Evolutionary conservation across 371 early-diverging fungal genomes (phyloP).

Genomic region (Funneliformis caledonium): DNA sequence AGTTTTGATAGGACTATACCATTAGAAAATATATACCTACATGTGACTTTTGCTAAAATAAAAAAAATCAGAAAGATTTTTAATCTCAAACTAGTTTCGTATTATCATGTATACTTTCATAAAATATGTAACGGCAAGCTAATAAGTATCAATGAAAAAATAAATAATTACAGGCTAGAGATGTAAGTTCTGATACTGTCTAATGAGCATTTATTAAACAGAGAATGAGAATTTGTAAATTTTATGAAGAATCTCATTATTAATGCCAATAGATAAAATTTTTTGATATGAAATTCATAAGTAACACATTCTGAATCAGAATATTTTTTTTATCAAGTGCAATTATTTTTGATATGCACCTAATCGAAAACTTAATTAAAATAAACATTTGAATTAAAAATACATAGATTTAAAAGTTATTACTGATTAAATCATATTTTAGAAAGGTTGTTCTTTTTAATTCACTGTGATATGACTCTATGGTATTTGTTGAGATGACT

Average conservation of each 20-base stretch:
- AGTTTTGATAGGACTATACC: no score
- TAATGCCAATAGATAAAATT: not conserved
- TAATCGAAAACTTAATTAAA: not conserved
- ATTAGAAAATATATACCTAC: no score
- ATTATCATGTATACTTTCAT: no score
- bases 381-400: not conserved
- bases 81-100: no score
- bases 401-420: no score
- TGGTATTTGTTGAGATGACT: slow-evolving; percentile 9
- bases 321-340: not conserved
- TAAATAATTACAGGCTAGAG: not conserved
- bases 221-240: slow-evolving; percentile 4
- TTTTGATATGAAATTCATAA: slow-evolving; percentile 5
- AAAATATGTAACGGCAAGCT: no score
- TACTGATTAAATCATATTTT: not conserved
- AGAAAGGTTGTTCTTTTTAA: no score
- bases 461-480: slow-evolving; percentile 32
- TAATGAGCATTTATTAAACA: slow-evolving; percentile 2
- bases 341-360: not conserved
- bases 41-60: no score
- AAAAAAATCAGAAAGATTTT: no score
- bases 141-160: no score
- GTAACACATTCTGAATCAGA: not conserved
- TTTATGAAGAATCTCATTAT: not conserved
- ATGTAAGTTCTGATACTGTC: slow-evolving; percentile 12